Percentiles rank a stretch among this genome's conserved stretches.
Evolutionary conservation across 768 basidiomycete species (phyloP).

Genomic region (Leccinum broughii): DNA sequence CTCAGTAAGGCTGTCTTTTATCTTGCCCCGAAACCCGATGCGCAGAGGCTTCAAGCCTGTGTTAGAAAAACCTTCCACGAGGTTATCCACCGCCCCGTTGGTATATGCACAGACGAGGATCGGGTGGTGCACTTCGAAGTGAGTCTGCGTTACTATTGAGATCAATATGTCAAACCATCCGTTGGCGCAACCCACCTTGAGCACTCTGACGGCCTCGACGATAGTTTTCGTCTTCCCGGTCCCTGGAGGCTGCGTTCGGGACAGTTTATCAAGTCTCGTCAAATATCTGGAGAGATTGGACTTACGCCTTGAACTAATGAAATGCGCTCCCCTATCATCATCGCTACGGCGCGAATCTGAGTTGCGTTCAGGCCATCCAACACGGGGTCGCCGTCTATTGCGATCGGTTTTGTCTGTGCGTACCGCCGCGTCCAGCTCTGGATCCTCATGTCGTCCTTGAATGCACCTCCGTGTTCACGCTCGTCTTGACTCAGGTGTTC

Average conservation of each 20-base stretch:
- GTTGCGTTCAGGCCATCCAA: slow-evolving; percentile 64
- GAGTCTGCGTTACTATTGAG: slow-evolving; percentile 41
- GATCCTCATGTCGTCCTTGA: slow-evolving; percentile 73
- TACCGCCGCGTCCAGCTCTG: slow-evolving; percentile 82
- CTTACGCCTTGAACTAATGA: slow-evolving; percentile 87
- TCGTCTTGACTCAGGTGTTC: slow-evolving; percentile 37
- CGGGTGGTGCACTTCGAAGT: slow-evolving; percentile 82
- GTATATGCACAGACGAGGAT: slow-evolving; percentile 93
- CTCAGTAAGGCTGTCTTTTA: slow-evolving; percentile 53
- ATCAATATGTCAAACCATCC: background rate
- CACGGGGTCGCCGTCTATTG: slow-evolving; percentile 76
- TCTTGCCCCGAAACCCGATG: slow-evolving; percentile 63
- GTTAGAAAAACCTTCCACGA: slow-evolving; percentile 69
- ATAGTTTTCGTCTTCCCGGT: slow-evolving; percentile 94
- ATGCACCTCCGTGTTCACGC: slow-evolving; percentile 44
- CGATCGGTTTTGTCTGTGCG: slow-evolving; percentile 54
- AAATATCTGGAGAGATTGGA: background rate
- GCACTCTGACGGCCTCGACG: slow-evolving; percentile 76
- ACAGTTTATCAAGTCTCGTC: background rate
- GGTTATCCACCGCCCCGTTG: slow-evolving; percentile 90
- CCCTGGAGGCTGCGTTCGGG: slow-evolving; percentile 68
- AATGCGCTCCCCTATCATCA: slow-evolving; percentile 79
- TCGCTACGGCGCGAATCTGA: slow-evolving; percentile 81
- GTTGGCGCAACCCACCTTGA: slow-evolving; percentile 52
- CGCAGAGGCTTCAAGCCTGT: slow-evolving; percentile 73